Conservation (phyloP, 2,329 filamentous ascomycete species). For the Colletotrichum abscissum region DNA sequence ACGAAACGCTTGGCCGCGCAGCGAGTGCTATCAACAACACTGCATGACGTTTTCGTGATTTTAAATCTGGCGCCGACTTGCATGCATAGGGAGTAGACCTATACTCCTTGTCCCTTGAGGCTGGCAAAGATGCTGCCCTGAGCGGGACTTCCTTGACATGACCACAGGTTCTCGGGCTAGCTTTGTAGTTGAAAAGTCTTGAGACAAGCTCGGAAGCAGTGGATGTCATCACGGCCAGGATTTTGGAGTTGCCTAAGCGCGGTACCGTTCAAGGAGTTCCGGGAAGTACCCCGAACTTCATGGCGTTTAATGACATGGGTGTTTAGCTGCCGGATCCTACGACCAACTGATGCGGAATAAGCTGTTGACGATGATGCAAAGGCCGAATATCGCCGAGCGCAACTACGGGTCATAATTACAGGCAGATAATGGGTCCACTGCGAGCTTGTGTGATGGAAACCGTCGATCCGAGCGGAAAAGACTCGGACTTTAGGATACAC, state of each 20-base stretch:
- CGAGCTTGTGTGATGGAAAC: too few species aligned
- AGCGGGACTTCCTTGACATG: constrained; percentile 71
- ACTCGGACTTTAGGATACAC: too few species aligned
- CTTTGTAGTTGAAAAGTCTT: constrained; percentile 61
- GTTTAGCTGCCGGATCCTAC: too few species aligned
- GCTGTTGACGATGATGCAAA: too few species aligned
- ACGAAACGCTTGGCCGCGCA: constrained; percentile 4
- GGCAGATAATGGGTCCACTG: too few species aligned
- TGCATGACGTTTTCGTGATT: constrained; percentile 61
- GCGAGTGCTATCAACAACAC: constrained; percentile 54
- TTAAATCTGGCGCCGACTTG: constrained; percentile 58
- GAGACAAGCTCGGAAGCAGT: constrained; percentile 51
- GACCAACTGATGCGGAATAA: too few species aligned
- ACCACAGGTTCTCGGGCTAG: constrained; percentile 70
- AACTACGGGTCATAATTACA: too few species aligned
- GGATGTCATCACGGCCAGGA: constrained; percentile 51
- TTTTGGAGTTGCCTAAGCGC: constrained; percentile 53
- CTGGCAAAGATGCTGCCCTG: constrained; percentile 44
- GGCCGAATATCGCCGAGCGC: too few species aligned
- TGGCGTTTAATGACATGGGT: constrained; percentile 58
- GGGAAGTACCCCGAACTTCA: constrained; percentile 53
- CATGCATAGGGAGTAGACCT: constrained; percentile 61
- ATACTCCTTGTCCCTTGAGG: constrained; percentile 48
- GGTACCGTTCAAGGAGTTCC: constrained; percentile 47
- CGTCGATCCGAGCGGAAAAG: too few species aligned